A percentile compares a stretch with the other conserved stretches of the same genome.
Conservation (phyloP, 2,329 filamentous ascomycete genomes). For the Myriosclerotinia scirpicola region DNA sequence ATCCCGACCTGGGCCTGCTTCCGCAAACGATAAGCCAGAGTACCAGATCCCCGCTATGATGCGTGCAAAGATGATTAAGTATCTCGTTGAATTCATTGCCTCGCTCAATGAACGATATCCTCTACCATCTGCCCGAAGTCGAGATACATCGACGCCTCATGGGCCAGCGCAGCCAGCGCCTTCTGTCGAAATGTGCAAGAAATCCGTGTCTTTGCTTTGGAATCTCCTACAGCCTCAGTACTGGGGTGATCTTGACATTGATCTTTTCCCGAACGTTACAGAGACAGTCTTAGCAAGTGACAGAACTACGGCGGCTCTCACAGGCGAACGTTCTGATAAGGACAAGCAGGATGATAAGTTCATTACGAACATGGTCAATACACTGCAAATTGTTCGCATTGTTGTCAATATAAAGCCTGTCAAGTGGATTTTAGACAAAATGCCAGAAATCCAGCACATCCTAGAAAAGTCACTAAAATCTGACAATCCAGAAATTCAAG, state of each 20-base stretch:
- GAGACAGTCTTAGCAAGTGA: conserved; percentile 83
- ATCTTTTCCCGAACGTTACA: conserved; percentile 86
- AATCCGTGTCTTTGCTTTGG: conserved; percentile 76
- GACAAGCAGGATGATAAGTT: conserved; percentile 82
- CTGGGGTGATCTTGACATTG: conserved; percentile 90
- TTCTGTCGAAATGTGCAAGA: conserved; percentile 78
- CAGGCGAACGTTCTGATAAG: conserved; percentile 60
- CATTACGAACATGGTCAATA: conserved; percentile 86
- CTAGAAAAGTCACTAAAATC: conserved; percentile 86
- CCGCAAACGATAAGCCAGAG: conserved; percentile 57
- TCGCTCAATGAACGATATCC: conserved; percentile 83
- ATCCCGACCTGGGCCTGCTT: conserved; percentile 43
- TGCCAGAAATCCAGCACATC: conserved; percentile 78
- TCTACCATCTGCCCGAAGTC: conserved; percentile 67
- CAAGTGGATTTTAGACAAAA: conserved; percentile 83
- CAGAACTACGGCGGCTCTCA: conserved; percentile 62
- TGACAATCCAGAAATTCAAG: conserved; percentile 89
- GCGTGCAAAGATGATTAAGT: conserved; percentile 84
- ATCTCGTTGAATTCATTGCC: conserved; percentile 92
- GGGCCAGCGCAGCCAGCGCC: conserved; percentile 52
- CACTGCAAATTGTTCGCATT: conserved; percentile 86
- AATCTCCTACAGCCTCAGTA: conserved; percentile 83
- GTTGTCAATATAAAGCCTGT: conserved; percentile 84
- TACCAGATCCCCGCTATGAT: conserved; percentile 67
- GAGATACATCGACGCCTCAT: conserved; percentile 50